phyloP scores from a whole-genome alignment of 2,329 filamentous ascomycete genomes.

The Penicillium sp. region DNA sequence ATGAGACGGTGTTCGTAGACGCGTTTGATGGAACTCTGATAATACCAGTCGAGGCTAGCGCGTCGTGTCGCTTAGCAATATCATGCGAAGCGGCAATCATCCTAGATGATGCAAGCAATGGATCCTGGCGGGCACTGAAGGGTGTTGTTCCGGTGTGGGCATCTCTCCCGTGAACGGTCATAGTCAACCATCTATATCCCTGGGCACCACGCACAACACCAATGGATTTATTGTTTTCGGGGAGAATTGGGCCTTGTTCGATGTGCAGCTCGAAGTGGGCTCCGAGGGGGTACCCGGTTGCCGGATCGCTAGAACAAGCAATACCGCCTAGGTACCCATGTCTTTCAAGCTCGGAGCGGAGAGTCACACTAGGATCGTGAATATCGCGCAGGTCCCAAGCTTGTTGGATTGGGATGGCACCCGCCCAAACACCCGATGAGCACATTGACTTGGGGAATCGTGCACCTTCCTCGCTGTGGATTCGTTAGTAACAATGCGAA shows the following conservation, averaged over 20 bases:
- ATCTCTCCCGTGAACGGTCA: constrained; percentile 62
- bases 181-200: constrained; percentile 66
- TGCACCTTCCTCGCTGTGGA: constrained; percentile 67
- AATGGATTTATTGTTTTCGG: constrained; percentile 58
- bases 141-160: constrained; percentile 70
- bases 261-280: constrained; percentile 81
- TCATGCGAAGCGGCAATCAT: constrained; percentile 63
- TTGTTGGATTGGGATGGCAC: constrained; percentile 55
- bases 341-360: constrained; percentile 61
- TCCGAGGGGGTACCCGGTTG: constrained; percentile 56
- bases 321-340: constrained; percentile 64
- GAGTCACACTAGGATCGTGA: constrained; percentile 53
- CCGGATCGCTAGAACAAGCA: constrained; percentile 48
- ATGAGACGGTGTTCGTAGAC: constrained; percentile 66
- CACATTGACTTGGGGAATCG: constrained; percentile 72
- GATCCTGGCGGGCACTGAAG: constrained; percentile 59
- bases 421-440: constrained; percentile 71
- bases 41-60: constrained; percentile 64
- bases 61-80: constrained; percentile 55
- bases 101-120: constrained; percentile 61
- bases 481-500: background rate
- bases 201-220: constrained; percentile 67
- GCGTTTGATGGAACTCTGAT: constrained; percentile 58
- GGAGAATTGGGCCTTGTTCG: constrained; percentile 71
- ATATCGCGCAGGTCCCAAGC: constrained; percentile 61